Percentiles rank a stretch among this genome's conserved stretches.
Evolutionary conservation across 1,284 basidiomycete species (phyloP).

Genomic region (Rhodotorula sp.): DNA sequence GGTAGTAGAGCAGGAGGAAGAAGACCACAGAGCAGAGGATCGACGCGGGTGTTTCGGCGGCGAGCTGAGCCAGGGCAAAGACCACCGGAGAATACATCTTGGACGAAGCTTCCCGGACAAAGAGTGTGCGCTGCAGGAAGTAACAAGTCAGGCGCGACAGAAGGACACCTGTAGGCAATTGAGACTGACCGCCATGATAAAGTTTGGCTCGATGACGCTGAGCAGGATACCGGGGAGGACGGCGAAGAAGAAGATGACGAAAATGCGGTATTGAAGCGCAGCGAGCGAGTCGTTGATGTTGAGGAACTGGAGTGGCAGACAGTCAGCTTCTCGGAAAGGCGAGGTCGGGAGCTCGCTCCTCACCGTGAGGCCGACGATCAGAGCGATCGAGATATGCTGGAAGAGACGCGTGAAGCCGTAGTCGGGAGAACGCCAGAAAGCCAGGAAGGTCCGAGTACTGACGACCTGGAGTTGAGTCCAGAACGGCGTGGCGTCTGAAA

Average conservation of each 20-base stretch:
- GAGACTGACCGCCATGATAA: background rate
- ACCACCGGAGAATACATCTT: slow-evolving; percentile 70
- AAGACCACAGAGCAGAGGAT: slow-evolving; percentile 66
- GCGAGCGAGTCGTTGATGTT: slow-evolving; percentile 66
- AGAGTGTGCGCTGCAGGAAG: slow-evolving; percentile 53
- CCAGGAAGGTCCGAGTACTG: slow-evolving; percentile 66
- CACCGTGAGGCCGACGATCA: slow-evolving; percentile 71
- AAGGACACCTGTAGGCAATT: no score
- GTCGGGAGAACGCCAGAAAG: slow-evolving; percentile 78
- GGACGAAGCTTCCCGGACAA: slow-evolving; percentile 62
- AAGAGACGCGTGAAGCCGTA: slow-evolving; percentile 56
- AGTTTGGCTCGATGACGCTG: background rate
- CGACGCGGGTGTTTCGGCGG: slow-evolving; percentile 79
- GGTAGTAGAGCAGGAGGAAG: slow-evolving; percentile 60
- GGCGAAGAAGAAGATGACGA: slow-evolving; percentile 50
- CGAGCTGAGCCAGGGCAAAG: slow-evolving; percentile 71
- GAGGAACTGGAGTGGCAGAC: slow-evolving; percentile 57
- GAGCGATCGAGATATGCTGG: slow-evolving; percentile 57
- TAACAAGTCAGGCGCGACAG: no score
- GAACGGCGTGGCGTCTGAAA: slow-evolving; percentile 63
- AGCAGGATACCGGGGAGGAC: slow-evolving; percentile 34
- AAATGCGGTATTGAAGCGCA: slow-evolving; percentile 76
- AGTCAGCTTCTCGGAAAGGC: background rate
- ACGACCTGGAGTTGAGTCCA: slow-evolving; percentile 74
- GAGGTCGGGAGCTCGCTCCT: slow-evolving; percentile 46